Conservation (phyloP, 768 basidiomycete species). For the Mycena vitilis region DNA sequence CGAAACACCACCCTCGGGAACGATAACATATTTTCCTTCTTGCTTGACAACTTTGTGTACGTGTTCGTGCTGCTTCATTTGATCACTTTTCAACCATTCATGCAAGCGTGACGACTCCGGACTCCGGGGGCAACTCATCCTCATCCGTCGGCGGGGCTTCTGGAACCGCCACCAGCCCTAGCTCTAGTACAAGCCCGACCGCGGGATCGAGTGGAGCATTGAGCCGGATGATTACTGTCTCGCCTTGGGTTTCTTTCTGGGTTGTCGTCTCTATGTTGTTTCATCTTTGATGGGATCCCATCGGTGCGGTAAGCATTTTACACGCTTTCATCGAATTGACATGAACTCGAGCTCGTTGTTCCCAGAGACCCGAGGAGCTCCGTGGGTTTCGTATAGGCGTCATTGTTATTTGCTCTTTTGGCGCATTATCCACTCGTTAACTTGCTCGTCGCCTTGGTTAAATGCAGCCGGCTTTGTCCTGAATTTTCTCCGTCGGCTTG, state of each 20-base stretch:
- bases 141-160: background rate
- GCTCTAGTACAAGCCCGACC: conserved; percentile 13
- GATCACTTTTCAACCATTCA: background rate
- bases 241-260: conserved; percentile 3
- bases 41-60: conserved; percentile 40
- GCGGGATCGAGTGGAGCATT: conserved; percentile 8
- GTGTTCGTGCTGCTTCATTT: background rate
- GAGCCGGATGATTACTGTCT: background rate
- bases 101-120: conserved; percentile 15
- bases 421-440: too few relatives aligned
- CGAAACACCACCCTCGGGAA: conserved; percentile 28
- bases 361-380: too few relatives aligned
- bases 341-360: too few relatives aligned
- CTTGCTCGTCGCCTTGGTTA: too few relatives aligned
- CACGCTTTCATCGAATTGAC: too few relatives aligned
- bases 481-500: too few relatives aligned
- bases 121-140: conserved; percentile 7
- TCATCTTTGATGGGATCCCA: background rate
- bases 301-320: too few relatives aligned
- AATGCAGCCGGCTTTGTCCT: too few relatives aligned
- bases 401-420: too few relatives aligned
- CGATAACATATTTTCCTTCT: conserved; percentile 35
- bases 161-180: conserved; percentile 3
- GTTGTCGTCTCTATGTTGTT: background rate
- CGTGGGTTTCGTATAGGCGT: too few relatives aligned